phyloP scores from a whole-genome alignment of 306 rosid species.

The Glycine soja region DNA sequence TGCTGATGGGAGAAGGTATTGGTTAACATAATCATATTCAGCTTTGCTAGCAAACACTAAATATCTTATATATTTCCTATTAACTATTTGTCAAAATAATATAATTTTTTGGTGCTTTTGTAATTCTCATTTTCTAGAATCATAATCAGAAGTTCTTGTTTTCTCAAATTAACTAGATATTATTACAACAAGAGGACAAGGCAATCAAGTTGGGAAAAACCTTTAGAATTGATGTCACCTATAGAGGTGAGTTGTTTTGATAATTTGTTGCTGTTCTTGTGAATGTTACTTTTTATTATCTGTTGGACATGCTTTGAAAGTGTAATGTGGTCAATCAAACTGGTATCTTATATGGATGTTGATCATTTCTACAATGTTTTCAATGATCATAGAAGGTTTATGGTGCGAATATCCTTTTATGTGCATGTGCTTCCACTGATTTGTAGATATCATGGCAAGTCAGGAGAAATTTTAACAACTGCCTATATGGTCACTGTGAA shows the following conservation, averaged over 20 bases:
- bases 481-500: conserved; percentile 92
- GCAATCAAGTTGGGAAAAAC: conserved; percentile 99
- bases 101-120: conserved; percentile 38
- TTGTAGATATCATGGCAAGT: conserved; percentile 94
- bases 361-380: conserved; percentile 59
- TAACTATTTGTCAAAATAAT: conserved; percentile 19
- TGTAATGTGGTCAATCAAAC: conserved; percentile 48
- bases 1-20: conserved; percentile 93
- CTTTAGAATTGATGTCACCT: conserved; percentile 94
- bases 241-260: conserved; percentile 76
- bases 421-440: conserved; percentile 91
- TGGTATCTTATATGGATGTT: conserved; percentile 56
- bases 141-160: conserved; percentile 25
- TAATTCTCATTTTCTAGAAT: conserved; percentile 29
- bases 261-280: conserved; percentile 34
- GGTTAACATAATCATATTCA: conserved; percentile 22
- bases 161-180: conserved; percentile 62
- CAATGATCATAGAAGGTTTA: conserved; percentile 63
- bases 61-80: conserved; percentile 4
- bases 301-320: conserved; percentile 47
- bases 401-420: conserved; percentile 72
- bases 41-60: conserved; percentile 18
- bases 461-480: conserved; percentile 86
- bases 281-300: conserved; percentile 42
- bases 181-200: conserved; percentile 92